These are phyloP conservation scores for Candida awuae DNA, from an alignment of 805 yeast genomes.

Conservation along the genomic window DNA sequence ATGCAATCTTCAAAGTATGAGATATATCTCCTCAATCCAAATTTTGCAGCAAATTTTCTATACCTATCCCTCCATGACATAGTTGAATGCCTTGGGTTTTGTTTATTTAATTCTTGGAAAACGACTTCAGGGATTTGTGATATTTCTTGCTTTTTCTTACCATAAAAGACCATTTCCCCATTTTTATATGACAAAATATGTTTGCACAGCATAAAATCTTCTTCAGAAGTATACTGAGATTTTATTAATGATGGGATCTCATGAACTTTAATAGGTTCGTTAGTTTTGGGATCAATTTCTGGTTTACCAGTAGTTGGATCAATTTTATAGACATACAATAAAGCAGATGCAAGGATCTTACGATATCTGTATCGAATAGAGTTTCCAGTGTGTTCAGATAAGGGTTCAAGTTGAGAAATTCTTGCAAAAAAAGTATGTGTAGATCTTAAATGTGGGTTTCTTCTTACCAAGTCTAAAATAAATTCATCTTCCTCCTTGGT, in stretches of 20 bases:
- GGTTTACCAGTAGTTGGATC: constrained; percentile 37
- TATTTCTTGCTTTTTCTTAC: constrained; percentile 18
- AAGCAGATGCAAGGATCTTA: constrained; percentile 33
- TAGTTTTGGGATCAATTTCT: constrained; percentile 33
- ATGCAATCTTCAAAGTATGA: constrained; percentile 41
- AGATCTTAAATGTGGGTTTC: constrained; percentile 57
- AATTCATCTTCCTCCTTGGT: constrained; percentile 57
- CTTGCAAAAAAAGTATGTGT: constrained; percentile 60
- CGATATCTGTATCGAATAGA: constrained; percentile 61
- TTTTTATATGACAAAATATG: constrained; percentile 20
- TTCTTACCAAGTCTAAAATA: constrained; percentile 59
- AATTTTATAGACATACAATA: constrained; percentile 43
- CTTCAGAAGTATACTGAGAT: constrained; percentile 58
- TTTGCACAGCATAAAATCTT: constrained; percentile 54
- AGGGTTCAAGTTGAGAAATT: constrained; percentile 40
- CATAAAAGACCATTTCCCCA: constrained; percentile 10
- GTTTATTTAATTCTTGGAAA: constrained; percentile 32
- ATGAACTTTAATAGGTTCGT: constrained; percentile 33
- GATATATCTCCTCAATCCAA: constrained; percentile 52
- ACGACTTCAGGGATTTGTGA: constrained; percentile 30
- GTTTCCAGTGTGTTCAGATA: constrained; percentile 66
- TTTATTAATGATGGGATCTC: constrained; percentile 46
- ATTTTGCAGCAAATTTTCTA: constrained; percentile 58
- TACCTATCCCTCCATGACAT: constrained; percentile 81
- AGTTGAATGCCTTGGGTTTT: constrained; percentile 47